These are phyloP conservation scores for Suhomyces panamericanus DNA, from an alignment of 1,139 yeast genomes.

Conservation along the genomic window DNA sequence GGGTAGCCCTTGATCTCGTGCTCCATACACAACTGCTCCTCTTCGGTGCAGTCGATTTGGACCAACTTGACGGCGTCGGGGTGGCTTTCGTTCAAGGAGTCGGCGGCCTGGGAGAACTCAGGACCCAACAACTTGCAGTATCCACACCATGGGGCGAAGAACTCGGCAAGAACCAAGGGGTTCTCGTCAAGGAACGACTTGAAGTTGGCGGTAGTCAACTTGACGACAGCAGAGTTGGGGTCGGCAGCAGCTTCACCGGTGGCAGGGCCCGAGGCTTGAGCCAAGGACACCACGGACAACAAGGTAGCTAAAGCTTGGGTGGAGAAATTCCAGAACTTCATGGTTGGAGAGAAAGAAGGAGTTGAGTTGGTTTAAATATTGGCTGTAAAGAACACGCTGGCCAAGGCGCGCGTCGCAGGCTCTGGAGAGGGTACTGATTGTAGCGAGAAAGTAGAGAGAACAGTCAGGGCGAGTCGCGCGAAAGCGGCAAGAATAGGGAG, in stretches of 20 bases:
- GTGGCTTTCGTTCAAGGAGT: conserved; percentile 57
- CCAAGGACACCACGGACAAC: conserved; percentile 37
- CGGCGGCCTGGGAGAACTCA: conserved; percentile 85
- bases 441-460: too few species aligned
- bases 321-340: conserved; percentile 47
- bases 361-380: not conserved
- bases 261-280: conserved; percentile 41
- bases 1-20: conserved; percentile 89
- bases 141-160: conserved; percentile 99
- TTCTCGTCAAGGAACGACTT: conserved; percentile 65
- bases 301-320: conserved; percentile 40
- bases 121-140: conserved; percentile 96
- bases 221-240: conserved; percentile 84
- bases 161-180: conserved; percentile 87
- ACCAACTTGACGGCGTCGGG: conserved; percentile 71
- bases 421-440: too few species aligned
- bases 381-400: conserved; percentile 17
- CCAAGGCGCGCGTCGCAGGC: too few species aligned
- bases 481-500: too few species aligned
- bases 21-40: conserved; percentile 73
- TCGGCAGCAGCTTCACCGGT: conserved; percentile 70
- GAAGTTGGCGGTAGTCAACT: conserved; percentile 63
- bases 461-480: too few species aligned
- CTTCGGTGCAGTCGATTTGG: conserved; percentile 90
- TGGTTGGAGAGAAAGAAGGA: conserved; percentile 14